Evolutionary conservation across 2,329 filamentous ascomycete genomes (phyloP).

Genomic region (Piedraia hortae): DNA sequence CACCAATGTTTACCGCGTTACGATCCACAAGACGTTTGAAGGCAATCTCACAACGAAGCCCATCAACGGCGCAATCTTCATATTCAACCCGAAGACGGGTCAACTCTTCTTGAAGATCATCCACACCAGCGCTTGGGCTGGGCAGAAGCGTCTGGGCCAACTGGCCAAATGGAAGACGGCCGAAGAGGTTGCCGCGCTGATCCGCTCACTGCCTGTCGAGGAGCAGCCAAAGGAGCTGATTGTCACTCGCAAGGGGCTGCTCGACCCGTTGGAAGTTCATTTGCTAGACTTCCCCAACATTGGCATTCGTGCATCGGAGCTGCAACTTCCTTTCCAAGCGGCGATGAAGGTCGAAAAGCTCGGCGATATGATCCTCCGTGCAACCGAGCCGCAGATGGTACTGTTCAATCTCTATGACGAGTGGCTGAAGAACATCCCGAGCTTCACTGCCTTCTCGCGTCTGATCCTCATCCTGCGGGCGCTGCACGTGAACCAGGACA

Average conservation of each 20-base stretch:
- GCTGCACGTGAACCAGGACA: constrained; percentile 90
- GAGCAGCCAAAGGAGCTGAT: constrained; percentile 98
- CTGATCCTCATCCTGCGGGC: constrained; percentile 80
- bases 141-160: constrained; percentile 95
- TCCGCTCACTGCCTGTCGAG: constrained; percentile 82
- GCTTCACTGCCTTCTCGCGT: constrained; percentile 93
- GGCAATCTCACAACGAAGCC: constrained; percentile 97
- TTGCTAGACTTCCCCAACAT: constrained; percentile 97
- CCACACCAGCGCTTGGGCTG: constrained; percentile 96
- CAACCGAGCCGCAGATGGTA: constrained; percentile 98
- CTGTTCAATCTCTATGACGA: constrained; percentile 97
- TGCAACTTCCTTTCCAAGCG: constrained; percentile 94
- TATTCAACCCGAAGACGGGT: constrained; percentile 96
- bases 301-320: constrained; percentile 84
- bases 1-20: constrained; percentile 96
- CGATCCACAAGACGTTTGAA: constrained; percentile 98
- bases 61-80: constrained; percentile 98
- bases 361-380: constrained; percentile 92
- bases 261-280: constrained; percentile 93
- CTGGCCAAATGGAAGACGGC: constrained; percentile 98
- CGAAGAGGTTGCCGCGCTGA: constrained; percentile 94
- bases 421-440: constrained; percentile 95
- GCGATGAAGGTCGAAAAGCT: constrained; percentile 99
- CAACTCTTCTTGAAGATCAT: constrained; percentile 98
- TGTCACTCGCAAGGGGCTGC: constrained; percentile 83